phyloP scores from a whole-genome alignment of 345 rosid species.

The Clarkia xantiana region DNA sequence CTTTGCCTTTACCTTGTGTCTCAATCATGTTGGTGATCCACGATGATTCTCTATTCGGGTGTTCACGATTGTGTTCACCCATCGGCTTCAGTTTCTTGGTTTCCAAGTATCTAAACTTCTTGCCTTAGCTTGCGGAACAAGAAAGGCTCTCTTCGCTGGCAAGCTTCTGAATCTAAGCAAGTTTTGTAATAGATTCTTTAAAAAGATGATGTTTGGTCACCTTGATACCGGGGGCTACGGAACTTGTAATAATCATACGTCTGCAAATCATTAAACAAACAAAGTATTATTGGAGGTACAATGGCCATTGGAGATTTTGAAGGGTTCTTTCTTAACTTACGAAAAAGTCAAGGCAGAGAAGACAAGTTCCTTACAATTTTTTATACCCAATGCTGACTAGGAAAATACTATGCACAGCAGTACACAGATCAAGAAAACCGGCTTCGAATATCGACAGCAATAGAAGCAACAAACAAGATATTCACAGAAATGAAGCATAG shows the following conservation, averaged over 20 bases:
- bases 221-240: constrained; percentile 36
- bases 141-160: too few relatives aligned
- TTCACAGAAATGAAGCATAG: too few relatives aligned
- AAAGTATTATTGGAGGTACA: constrained; percentile 4
- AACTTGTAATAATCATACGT: constrained; percentile 56
- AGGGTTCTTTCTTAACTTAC: constrained; percentile 12
- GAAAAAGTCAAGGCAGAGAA: background rate
- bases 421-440: too few relatives aligned
- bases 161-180: background rate
- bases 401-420: too few relatives aligned
- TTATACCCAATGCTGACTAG: too few relatives aligned
- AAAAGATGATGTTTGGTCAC: constrained; percentile 13
- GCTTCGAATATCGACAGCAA: too few relatives aligned
- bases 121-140: too few relatives aligned
- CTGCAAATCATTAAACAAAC: constrained; percentile 24
- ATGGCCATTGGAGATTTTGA: constrained; percentile 15
- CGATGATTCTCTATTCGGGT: constrained; percentile 31
- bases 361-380: too few relatives aligned
- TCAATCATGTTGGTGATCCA: constrained; percentile 44
- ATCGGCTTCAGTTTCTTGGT: background rate
- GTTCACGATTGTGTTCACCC: constrained; percentile 15
- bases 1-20: constrained; percentile 45
- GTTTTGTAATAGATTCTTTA: background rate
- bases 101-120: too few relatives aligned
- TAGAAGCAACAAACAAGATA: too few relatives aligned